A percentile compares a stretch with the other conserved stretches of the same genome.
phyloP scores from a whole-genome alignment of 306 rosid genomes.

The Fagus sylvatica region DNA sequence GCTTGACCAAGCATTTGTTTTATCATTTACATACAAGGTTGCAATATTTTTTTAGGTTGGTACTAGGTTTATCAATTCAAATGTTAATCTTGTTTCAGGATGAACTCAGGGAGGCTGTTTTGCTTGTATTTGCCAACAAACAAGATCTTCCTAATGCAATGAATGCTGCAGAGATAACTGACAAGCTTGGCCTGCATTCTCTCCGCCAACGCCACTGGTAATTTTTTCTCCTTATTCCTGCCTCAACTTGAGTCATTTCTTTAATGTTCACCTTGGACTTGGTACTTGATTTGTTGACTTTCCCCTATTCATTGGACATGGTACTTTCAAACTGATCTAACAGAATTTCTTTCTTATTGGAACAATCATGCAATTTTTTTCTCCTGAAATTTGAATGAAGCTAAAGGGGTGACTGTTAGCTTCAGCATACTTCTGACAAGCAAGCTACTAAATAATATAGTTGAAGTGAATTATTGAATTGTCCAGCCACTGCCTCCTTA shows the following conservation, averaged over 20 bases:
- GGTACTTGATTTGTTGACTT: background rate
- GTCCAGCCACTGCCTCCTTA: too few species aligned
- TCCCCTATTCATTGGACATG: background rate
- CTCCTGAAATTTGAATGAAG: background rate
- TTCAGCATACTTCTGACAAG: background rate
- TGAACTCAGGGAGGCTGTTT: constrained; percentile 92
- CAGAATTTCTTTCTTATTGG: background rate
- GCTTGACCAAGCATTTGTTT: background rate
- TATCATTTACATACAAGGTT: background rate
- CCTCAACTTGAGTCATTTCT: constrained; percentile 6
- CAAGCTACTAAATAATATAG: too few species aligned
- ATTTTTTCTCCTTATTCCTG: constrained; percentile 11
- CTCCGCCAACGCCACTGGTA: constrained; percentile 99
- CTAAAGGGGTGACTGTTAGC: background rate
- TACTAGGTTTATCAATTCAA: constrained; percentile 5
- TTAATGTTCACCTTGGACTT: background rate
- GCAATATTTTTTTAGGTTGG: background rate
- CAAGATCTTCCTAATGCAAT: constrained; percentile 99
- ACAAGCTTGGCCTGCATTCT: constrained; percentile 97
- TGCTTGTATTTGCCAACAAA: constrained; percentile 97
- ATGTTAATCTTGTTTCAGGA: constrained; percentile 56
- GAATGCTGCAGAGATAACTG: constrained; percentile 99
- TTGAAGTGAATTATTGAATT: too few species aligned
- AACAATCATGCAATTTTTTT: background rate
- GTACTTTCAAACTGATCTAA: background rate